phyloP scores from a whole-genome alignment of 768 basidiomycete species.

The Leccinum truebloodii region DNA sequence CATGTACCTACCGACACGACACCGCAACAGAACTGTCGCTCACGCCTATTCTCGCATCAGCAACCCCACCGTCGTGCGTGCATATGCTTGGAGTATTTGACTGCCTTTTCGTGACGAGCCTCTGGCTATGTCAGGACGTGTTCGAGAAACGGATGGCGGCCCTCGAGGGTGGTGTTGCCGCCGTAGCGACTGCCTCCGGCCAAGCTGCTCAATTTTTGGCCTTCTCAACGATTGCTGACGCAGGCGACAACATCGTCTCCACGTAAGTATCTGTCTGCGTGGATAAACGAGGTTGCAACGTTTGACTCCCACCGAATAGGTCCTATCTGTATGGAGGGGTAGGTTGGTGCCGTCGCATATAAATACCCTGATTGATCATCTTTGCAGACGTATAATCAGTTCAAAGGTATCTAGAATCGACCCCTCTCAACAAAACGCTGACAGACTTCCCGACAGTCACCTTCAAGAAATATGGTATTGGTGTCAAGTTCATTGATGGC shows the following conservation, averaged over 20 bases:
- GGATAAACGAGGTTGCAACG: not conserved
- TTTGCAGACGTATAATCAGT: slow-evolving; percentile 21
- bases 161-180: slow-evolving; percentile 78
- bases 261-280: slow-evolving; percentile 54
- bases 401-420: slow-evolving; percentile 12
- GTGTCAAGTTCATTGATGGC: slow-evolving; percentile 51
- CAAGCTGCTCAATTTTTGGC: slow-evolving; percentile 79
- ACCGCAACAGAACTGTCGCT: no score
- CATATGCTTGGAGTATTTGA: not conserved
- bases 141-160: slow-evolving; percentile 80
- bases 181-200: slow-evolving; percentile 72
- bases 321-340: slow-evolving; percentile 25
- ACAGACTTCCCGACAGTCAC: slow-evolving; percentile 9
- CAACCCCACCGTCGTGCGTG: slow-evolving; percentile 23
- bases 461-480: slow-evolving; percentile 17
- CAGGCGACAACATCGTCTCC: slow-evolving; percentile 79
- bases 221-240: slow-evolving; percentile 55
- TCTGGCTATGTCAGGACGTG: slow-evolving; percentile 49
- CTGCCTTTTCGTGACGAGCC: not conserved
- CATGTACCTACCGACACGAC: no score
- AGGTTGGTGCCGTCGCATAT: not conserved
- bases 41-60: slow-evolving; percentile 22
- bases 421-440: not conserved
- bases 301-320: not conserved
- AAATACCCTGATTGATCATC: not conserved